A percentile compares a stretch with the other conserved stretches of the same genome.
These are phyloP conservation scores for Hypoxylon sp. DNA, from an alignment of 2,329 filamentous ascomycete genomes.

Conservation along the genomic window DNA sequence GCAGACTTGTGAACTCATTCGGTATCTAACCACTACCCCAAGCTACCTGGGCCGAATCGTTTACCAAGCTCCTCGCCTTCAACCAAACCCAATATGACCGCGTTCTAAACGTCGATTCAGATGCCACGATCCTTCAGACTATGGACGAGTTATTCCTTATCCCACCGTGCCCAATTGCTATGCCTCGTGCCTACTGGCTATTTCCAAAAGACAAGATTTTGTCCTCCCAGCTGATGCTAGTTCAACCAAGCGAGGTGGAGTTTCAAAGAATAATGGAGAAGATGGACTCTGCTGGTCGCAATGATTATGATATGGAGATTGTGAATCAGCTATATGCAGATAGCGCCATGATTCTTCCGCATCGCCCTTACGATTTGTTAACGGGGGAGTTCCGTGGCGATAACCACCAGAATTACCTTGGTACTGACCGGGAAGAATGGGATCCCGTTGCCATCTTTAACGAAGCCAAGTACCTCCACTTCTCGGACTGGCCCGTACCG, in stretches of 20 bases:
- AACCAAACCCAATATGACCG: slow-evolving; percentile 72
- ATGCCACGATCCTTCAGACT: slow-evolving; percentile 70
- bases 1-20: not conserved
- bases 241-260: slow-evolving; percentile 69
- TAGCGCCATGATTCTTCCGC: slow-evolving; percentile 72
- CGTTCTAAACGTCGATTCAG: slow-evolving; percentile 69
- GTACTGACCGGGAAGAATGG: slow-evolving; percentile 63
- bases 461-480: slow-evolving; percentile 77
- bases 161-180: slow-evolving; percentile 71
- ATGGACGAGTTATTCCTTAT: slow-evolving; percentile 81
- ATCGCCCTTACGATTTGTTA: slow-evolving; percentile 72
- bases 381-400: slow-evolving; percentile 72
- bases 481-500: slow-evolving; percentile 78
- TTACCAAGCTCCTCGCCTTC: slow-evolving; percentile 77
- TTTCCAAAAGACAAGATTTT: slow-evolving; percentile 66
- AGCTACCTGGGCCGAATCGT: slow-evolving; percentile 72
- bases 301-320: slow-evolving; percentile 75
- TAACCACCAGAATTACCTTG: slow-evolving; percentile 61
- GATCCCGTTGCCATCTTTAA: slow-evolving; percentile 66
- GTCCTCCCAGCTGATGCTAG: slow-evolving; percentile 72
- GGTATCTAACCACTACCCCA: slow-evolving; percentile 18
- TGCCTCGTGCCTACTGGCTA: slow-evolving; percentile 80
- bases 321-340: slow-evolving; percentile 72
- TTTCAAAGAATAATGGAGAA: slow-evolving; percentile 57
- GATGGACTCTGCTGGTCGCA: slow-evolving; percentile 49